Conservation (phyloP, 2,329 filamentous ascomycete species). For the Seiridium cupressi region DNA sequence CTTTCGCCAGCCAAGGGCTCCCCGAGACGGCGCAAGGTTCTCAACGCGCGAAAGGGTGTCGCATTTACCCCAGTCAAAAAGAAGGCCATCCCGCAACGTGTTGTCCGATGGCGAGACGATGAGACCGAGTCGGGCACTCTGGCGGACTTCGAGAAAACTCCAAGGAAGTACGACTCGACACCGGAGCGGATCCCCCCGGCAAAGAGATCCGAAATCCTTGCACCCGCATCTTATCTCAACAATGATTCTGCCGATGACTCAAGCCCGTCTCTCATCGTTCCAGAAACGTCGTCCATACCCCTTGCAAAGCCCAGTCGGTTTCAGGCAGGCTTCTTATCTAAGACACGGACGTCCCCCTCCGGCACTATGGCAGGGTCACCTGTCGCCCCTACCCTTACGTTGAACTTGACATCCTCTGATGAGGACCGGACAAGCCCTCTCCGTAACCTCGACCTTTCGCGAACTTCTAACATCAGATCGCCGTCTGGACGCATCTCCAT, state of each 20-base stretch:
- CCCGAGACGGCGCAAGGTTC: slow-evolving; percentile 72
- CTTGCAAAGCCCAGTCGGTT: slow-evolving; percentile 69
- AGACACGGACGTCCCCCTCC: slow-evolving; percentile 39
- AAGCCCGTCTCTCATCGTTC: slow-evolving; percentile 58
- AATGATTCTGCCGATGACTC: slow-evolving; percentile 44
- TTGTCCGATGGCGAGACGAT: slow-evolving; percentile 90
- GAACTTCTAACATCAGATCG: slow-evolving; percentile 48
- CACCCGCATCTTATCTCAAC: slow-evolving; percentile 50
- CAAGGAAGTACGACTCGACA: slow-evolving; percentile 63
- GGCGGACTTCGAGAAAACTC: slow-evolving; percentile 90
- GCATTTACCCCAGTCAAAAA: slow-evolving; percentile 81
- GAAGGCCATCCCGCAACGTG: slow-evolving; percentile 54
- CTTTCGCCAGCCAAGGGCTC: slow-evolving; percentile 72
- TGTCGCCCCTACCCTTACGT: slow-evolving; percentile 54
- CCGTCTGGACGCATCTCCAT: slow-evolving; percentile 35
- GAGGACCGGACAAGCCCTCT: slow-evolving; percentile 49
- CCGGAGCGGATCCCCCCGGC: slow-evolving; percentile 53
- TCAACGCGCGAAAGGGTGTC: slow-evolving; percentile 67
- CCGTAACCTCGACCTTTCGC: slow-evolving; percentile 47
- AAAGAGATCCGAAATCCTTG: slow-evolving; percentile 44
- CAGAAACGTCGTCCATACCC: slow-evolving; percentile 36
- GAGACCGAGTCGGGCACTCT: slow-evolving; percentile 77
- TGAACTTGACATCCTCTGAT: slow-evolving; percentile 55
- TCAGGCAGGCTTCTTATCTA: slow-evolving; percentile 82
- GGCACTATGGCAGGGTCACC: slow-evolving; percentile 59